Evolutionary conservation across 2,329 filamentous ascomycete species (phyloP), one percentile per base, ranked within the genome.

Genomic region (Monilinia fructicola): DNA sequence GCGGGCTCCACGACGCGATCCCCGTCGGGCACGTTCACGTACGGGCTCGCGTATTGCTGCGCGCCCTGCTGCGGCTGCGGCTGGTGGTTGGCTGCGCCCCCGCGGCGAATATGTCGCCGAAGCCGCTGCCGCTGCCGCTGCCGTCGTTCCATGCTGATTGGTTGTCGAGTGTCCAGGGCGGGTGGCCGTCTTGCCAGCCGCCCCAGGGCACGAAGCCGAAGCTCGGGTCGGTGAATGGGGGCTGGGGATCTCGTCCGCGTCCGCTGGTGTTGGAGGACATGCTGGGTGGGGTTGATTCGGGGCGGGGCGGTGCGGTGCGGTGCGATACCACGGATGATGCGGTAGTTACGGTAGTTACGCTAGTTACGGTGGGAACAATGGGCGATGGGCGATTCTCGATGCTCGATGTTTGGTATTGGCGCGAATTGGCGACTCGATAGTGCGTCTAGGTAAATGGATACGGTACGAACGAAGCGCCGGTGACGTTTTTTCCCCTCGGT

Each of bases 51-150:
- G 16, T 60, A 60, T 0, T 35, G 44, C 0, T 1, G 42, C 6
- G 31, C 21, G 4, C 1, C 5, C 3, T 35, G 44, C 0, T 1
- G 42, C 6, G 31, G 21, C 3, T 1, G 5, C 3, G 18, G 7
- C 1, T 23, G 28, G 10, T 18, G 21, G 18, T 50, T 4, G 11
- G 12, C 10, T 1, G 6, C 7, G 11, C 21, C 56, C 4, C 26
- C 56, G 0, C 48, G 48, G 3, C 4, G 11, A 26, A 52, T n/a
- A 21, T 12, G 16, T 21, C 28, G 11, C n/a, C n/a, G n/a, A n/a
- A n/a, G n/a, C n/a, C n/a, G n/a, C n/a, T n/a, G n/a, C n/a, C n/a
- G n/a, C n/a, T n/a, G n/a, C n/a, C n/a, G 18, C 3, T 4, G 18
- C 16, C 9, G 4, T 7, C 21, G 3, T 52, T 4, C 23, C 40